Evolutionary conservation across 2,329 filamentous ascomycete genomes (phyloP).

Genomic region (Onygenales sp.): DNA sequence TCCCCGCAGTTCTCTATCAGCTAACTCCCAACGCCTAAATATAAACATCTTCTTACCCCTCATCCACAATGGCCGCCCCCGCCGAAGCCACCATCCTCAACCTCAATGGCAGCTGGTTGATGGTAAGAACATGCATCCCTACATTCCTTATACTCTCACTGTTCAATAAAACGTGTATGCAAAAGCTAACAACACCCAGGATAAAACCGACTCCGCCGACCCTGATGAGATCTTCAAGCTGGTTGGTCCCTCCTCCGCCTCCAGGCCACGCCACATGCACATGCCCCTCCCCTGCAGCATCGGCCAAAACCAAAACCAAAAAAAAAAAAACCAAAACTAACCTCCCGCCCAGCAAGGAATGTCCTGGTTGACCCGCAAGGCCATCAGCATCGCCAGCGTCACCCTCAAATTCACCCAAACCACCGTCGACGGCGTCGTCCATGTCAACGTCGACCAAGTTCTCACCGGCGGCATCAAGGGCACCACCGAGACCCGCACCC

Average conservation of each 20-base stretch:
- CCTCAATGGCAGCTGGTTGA: slow-evolving; percentile 58
- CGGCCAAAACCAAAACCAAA: neutral
- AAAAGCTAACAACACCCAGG: slow-evolving; percentile 40
- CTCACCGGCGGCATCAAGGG: slow-evolving; percentile 62
- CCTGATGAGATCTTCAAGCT: slow-evolving; percentile 60
- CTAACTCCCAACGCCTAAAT: slow-evolving; percentile 12
- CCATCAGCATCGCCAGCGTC: slow-evolving; percentile 59
- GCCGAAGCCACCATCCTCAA: slow-evolving; percentile 55
- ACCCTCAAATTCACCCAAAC: slow-evolving; percentile 52
- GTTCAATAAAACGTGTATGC: neutral
- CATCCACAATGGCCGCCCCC: slow-evolving; percentile 59
- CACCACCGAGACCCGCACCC: slow-evolving; percentile 48
- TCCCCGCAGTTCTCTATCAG: neutral
- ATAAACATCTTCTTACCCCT: slow-evolving; percentile 11
- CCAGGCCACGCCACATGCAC: slow-evolving; percentile 1
- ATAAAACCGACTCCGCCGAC: slow-evolving; percentile 62
- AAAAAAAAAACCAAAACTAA: neutral
- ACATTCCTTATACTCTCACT: neutral
- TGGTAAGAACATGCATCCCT: slow-evolving; percentile 40
- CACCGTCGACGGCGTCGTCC: slow-evolving; percentile 36
- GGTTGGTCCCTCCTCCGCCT: slow-evolving; percentile 19
- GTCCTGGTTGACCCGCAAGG: slow-evolving; percentile 63
- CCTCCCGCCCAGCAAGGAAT: slow-evolving; percentile 49
- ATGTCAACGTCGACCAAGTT: slow-evolving; percentile 64
- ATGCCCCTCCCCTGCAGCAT: neutral